Evolutionary conservation across 2,329 filamentous ascomycete species (phyloP).

Genomic region (Hirsutella rhossiliensis): DNA sequence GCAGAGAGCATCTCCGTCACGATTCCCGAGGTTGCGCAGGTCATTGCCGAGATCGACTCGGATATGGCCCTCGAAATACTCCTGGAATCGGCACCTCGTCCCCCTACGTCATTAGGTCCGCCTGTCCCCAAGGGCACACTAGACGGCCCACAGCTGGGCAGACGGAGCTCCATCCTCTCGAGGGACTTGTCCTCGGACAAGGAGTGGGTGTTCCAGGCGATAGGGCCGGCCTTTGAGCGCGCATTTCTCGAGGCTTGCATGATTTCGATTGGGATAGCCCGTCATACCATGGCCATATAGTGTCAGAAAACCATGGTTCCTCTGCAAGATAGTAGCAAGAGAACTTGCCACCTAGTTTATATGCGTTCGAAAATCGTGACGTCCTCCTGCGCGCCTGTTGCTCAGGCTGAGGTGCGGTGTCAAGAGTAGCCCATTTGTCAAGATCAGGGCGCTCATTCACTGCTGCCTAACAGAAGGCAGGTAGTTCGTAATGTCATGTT

Average conservation of each 20-base stretch:
- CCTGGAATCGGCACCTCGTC: not conserved
- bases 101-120: not conserved
- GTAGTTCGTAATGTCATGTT: too few relatives aligned
- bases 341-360: too few relatives aligned
- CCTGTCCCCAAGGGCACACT: too few relatives aligned
- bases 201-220: not conserved
- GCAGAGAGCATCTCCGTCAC: not conserved
- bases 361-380: too few relatives aligned
- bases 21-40: not conserved
- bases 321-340: too few relatives aligned
- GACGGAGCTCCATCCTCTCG: not conserved
- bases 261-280: not conserved
- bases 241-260: not conserved
- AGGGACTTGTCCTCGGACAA: not conserved
- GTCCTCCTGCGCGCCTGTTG: too few relatives aligned
- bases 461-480: too few relatives aligned
- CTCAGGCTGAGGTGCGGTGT: too few relatives aligned
- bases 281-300: not conserved
- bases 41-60: slow-evolving; percentile 1
- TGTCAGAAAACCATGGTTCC: too few relatives aligned
- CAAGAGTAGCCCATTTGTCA: too few relatives aligned
- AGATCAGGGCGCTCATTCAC: too few relatives aligned
- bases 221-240: not conserved
- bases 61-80: not conserved
- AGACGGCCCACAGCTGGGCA: not conserved